Percentiles rank a stretch among this genome's conserved stretches.
Conservation (phyloP, 1,284 basidiomycete genomes). For the Athelia sp. region DNA sequence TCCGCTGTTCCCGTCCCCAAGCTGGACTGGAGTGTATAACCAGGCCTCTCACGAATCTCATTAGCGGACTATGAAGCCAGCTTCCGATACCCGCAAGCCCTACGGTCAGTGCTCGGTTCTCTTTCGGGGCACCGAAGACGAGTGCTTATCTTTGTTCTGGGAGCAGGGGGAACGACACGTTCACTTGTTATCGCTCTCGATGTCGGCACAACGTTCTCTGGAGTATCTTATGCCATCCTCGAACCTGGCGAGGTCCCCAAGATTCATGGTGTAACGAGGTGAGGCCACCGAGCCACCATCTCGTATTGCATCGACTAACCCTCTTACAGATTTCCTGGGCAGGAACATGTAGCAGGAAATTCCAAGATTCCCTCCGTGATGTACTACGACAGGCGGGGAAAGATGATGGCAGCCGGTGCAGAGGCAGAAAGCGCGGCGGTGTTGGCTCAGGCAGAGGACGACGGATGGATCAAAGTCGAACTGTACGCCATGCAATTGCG, state of each 20-base stretch:
- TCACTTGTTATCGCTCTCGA: slow-evolving; percentile 71
- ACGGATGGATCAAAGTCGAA: slow-evolving; percentile 68
- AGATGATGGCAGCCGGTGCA: slow-evolving; percentile 66
- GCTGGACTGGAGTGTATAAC: too few species aligned
- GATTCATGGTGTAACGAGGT: slow-evolving; percentile 71
- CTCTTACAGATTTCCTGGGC: slow-evolving; percentile 61
- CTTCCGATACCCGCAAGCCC: slow-evolving; percentile 61
- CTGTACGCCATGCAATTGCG: slow-evolving; percentile 44
- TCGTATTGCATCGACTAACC: slow-evolving; percentile 9
- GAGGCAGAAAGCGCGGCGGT: slow-evolving; percentile 63
- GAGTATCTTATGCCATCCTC: slow-evolving; percentile 70
- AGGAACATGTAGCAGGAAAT: slow-evolving; percentile 79
- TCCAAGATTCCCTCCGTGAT: slow-evolving; percentile 75
- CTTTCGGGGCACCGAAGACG: neutral
- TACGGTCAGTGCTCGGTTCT: slow-evolving; percentile 32
- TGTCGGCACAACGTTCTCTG: slow-evolving; percentile 54
- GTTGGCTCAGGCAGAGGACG: slow-evolving; percentile 62
- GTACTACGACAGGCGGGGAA: slow-evolving; percentile 62
- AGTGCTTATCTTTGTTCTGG: neutral
- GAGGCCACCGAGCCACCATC: slow-evolving; percentile 7
- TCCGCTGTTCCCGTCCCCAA: too few species aligned
- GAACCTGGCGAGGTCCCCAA: slow-evolving; percentile 70
- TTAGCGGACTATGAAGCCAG: slow-evolving; percentile 30
- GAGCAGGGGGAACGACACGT: slow-evolving; percentile 41
- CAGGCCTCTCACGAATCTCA: too few species aligned